phyloP scores from a whole-genome alignment of 805 yeast species.

The Nakazawaea sp. region DNA sequence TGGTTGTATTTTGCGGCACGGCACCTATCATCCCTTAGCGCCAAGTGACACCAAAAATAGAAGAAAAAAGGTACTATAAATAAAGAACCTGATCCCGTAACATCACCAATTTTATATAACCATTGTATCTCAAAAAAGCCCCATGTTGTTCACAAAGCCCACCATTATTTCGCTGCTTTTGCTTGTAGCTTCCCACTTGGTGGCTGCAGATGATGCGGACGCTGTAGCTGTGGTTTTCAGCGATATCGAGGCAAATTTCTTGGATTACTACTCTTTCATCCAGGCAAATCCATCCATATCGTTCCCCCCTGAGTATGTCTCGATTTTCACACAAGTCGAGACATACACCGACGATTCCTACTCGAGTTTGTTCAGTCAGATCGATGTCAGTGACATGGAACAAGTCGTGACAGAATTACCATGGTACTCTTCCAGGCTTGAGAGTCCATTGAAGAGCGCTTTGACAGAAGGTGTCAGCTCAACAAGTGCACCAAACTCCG shows the following conservation, averaged over 20 bases:
- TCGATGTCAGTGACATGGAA: constrained; percentile 20
- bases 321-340: constrained; percentile 18
- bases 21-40: too few relatives aligned
- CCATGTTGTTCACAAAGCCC: too few relatives aligned
- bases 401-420: constrained; percentile 23
- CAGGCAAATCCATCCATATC: constrained; percentile 10
- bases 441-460: constrained; percentile 13
- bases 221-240: constrained; percentile 1
- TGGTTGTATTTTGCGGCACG: too few relatives aligned
- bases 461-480: constrained; percentile 1
- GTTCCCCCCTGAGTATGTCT: constrained; percentile 22
- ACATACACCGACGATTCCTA: constrained; percentile 27
- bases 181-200: too few relatives aligned
- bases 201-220: constrained; percentile 1
- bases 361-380: constrained; percentile 22
- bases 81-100: too few relatives aligned
- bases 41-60: too few relatives aligned
- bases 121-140: too few relatives aligned
- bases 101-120: too few relatives aligned
- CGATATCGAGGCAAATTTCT: neutral
- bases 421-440: constrained; percentile 24
- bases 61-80: too few relatives aligned
- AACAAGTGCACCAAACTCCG: too few relatives aligned
- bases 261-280: constrained; percentile 2
- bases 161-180: too few relatives aligned